These are phyloP conservation scores for Leonotis leonurus DNA, from an alignment of 257 asterid species.

Conservation along the genomic window DNA sequence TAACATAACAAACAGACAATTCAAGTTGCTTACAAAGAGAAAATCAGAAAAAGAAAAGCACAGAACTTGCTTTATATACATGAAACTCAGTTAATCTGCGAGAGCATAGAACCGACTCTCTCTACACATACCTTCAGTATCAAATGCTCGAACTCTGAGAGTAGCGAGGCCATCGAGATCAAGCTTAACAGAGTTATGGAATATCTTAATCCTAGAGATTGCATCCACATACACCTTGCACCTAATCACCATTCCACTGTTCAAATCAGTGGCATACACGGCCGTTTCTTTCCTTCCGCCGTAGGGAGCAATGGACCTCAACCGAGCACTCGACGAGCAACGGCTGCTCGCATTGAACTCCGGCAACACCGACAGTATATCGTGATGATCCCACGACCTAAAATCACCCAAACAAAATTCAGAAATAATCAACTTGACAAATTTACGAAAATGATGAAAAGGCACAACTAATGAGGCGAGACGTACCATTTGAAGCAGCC, in stretches of 20 bases:
- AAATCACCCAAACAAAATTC: neutral
- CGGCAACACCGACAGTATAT: slow-evolving; percentile 61
- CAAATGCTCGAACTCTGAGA: slow-evolving; percentile 81
- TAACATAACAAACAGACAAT: neutral
- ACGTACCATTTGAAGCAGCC: slow-evolving; percentile 88
- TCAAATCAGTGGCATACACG: slow-evolving; percentile 78
- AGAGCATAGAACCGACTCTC: too few species aligned
- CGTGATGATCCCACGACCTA: slow-evolving; percentile 98
- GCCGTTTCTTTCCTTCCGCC: slow-evolving; percentile 94
- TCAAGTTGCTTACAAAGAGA: neutral
- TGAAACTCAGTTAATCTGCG: too few species aligned
- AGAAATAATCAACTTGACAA: neutral
- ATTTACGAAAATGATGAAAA: neutral
- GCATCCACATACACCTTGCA: slow-evolving; percentile 84
- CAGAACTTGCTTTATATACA: neutral
- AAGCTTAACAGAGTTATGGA: slow-evolving; percentile 81
- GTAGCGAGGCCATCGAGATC: slow-evolving; percentile 94
- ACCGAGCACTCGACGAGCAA: slow-evolving; percentile 79
- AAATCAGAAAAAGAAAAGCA: neutral
- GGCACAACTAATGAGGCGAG: neutral
- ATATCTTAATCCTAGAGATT: slow-evolving; percentile 74
- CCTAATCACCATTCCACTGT: slow-evolving; percentile 75
- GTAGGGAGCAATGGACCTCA: slow-evolving; percentile 83
- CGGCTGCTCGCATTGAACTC: slow-evolving; percentile 68
- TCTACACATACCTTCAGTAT: slow-evolving; percentile 50